phyloP scores from a whole-genome alignment of 2,329 filamentous ascomycete species.

The Fusarium fracticaudum region DNA sequence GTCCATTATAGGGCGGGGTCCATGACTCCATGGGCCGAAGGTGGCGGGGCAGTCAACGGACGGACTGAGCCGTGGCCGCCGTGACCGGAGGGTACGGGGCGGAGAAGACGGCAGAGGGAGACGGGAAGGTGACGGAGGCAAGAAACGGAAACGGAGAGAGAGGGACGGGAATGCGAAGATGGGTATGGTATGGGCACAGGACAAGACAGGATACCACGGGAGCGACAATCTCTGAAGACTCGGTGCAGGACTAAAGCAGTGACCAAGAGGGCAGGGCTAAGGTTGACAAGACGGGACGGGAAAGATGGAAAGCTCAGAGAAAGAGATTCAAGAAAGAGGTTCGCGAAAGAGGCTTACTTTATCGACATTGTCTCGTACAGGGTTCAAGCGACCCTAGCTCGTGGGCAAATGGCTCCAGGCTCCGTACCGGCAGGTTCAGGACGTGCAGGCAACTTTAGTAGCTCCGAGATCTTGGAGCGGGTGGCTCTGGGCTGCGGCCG shows the following conservation, averaged over 20 bases:
- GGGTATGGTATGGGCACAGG: constrained; percentile 23
- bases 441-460: constrained; percentile 46
- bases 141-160: constrained; percentile 23
- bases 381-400: constrained; percentile 49
- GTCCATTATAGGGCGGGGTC: constrained; percentile 50
- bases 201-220: constrained; percentile 7
- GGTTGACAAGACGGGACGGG: constrained; percentile 30
- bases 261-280: constrained; percentile 18
- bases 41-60: constrained; percentile 42
- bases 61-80: constrained; percentile 36
- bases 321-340: constrained; percentile 36
- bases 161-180: constrained; percentile 10
- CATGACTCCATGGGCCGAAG: constrained; percentile 48
- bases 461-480: constrained; percentile 46
- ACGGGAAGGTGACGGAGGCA: constrained; percentile 28
- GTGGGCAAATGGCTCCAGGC: constrained; percentile 44
- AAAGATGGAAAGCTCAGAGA: constrained; percentile 37
- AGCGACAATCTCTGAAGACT: constrained; percentile 20
- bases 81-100: constrained; percentile 32
- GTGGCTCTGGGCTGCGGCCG: constrained; percentile 39
- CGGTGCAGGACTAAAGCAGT: constrained; percentile 19
- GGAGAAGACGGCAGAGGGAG: constrained; percentile 24
- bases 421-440: constrained; percentile 45
- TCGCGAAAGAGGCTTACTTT: constrained; percentile 58
- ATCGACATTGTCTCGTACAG: constrained; percentile 60